Evolutionary conservation across 805 yeast species (phyloP).

Genomic region (Candida wancherniae): DNA sequence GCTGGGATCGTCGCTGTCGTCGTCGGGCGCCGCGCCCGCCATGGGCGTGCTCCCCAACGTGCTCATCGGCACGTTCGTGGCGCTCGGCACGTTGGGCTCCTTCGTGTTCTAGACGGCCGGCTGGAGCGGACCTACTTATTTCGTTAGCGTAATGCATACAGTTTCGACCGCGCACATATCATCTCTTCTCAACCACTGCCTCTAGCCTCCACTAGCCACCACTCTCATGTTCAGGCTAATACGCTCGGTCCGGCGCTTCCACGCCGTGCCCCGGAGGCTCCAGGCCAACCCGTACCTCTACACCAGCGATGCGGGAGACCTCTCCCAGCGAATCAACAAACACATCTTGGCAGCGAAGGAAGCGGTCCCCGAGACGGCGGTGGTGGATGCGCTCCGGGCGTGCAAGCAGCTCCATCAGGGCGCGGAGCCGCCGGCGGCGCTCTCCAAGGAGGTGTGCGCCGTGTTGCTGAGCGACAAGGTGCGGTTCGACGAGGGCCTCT

Average conservation of each 20-base stretch:
- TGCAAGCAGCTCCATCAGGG: conserved; percentile 21
- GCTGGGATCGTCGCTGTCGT: conserved; percentile 1
- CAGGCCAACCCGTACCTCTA: conserved; percentile 14
- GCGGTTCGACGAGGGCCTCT: conserved; percentile 20
- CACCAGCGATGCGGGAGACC: conserved; percentile 10
- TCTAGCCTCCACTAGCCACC: no score
- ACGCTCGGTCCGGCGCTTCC: no score
- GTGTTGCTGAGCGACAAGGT: conserved; percentile 20
- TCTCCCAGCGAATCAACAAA: conserved; percentile 10
- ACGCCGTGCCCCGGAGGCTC: no score
- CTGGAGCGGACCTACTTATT: no score
- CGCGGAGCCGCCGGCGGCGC: conserved; percentile 18
- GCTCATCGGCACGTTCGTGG: no score
- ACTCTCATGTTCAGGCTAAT: no score
- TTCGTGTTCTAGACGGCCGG: no score
- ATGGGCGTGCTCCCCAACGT: no score
- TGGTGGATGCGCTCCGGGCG: conserved; percentile 20
- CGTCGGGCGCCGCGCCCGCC: conserved; percentile 2
- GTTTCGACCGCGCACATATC: no score
- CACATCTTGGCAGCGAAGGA: conserved; percentile 2
- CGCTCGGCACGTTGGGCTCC: no score
- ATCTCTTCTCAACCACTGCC: no score
- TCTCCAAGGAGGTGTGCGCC: conserved; percentile 18
- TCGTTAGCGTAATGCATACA: no score
- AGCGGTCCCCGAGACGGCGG: conserved; percentile 5